Evolutionary conservation across 140 eudicot species (phyloP), one percentile per base, ranked within the genome.

Genomic region (Flaveria floridana): DNA sequence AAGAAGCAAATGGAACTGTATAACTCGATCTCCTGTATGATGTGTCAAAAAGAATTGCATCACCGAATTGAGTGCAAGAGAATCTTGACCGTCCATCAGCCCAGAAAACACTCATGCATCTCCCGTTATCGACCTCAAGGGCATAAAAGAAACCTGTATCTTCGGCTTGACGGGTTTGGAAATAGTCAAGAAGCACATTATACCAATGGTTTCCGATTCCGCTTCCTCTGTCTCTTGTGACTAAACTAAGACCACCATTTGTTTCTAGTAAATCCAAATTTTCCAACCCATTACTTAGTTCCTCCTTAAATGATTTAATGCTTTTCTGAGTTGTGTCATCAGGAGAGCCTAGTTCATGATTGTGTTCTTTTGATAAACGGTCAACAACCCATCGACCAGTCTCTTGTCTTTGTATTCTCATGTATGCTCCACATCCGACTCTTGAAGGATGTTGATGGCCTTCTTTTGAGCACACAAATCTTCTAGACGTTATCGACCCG

Each of bases 401-500:
- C 16, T 73, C 86, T 52, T 82, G 83, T 10, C 83, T 75, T 68
- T 78, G 86, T 69, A 82, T 82, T 70, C 86, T 82, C 86, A 82
- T 82, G 44, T 50, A 82, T 7, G 86, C 86, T 16, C 86, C 86
- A 73, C 86, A 82, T 5, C 86, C 86, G 16, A 82, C 83, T 78
- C 86, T 41, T 52, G 86, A 78, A 51, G 86, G 86, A 47, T 82
- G 83, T 18, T 82, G 86, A 70, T 82, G 80, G 9, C 86, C 86
- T 78, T 82, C 86, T 71, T 82, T 82, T 0, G 86, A 78, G 80
- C 86, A 82, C 66, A 78, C 86, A 4, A 82, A 82, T 68, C 86
- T 74, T 73, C 86, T 44, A 37, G 86, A 82, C 0, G 83, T 82
- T n/a, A 82, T 78, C 15, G 83, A 78, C 16, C 86, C 86, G 21